A percentile compares a stretch with the other conserved stretches of the same genome.
Evolutionary conservation across 306 rosid species (phyloP).

Genomic region (Fragaria iinumae): DNA sequence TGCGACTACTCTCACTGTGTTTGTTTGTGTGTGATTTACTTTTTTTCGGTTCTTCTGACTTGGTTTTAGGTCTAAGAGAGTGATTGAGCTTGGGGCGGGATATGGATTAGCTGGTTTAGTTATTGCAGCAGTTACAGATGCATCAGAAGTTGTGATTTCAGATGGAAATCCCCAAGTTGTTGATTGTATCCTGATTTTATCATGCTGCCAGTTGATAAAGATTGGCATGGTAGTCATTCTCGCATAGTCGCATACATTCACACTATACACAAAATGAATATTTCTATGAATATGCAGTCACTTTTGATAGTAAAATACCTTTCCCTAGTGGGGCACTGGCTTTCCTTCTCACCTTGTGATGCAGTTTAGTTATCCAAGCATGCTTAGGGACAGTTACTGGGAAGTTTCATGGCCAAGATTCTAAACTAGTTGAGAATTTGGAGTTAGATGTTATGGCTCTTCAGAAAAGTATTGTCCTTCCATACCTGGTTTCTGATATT

Average conservation of each 20-base stretch:
- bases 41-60: neutral
- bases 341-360: neutral
- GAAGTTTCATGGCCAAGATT: neutral
- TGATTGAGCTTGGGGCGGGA: slow-evolving; percentile 93
- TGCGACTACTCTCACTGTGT: neutral
- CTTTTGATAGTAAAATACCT: neutral
- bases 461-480: neutral
- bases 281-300: neutral
- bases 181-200: slow-evolving; percentile 67
- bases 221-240: neutral
- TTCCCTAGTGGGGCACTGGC: neutral
- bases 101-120: slow-evolving; percentile 93
- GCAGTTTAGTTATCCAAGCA: neutral
- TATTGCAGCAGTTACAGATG: slow-evolving; percentile 73
- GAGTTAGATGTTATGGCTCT: neutral
- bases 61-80: slow-evolving; percentile 67
- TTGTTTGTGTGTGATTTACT: slow-evolving; percentile 3
- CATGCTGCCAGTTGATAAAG: neutral
- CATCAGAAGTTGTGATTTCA: slow-evolving; percentile 80
- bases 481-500: neutral
- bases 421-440: neutral
- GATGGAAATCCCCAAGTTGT: slow-evolving; percentile 96
- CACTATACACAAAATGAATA: neutral
- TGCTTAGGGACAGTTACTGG: neutral
- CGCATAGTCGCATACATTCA: neutral